Evolutionary conservation across 768 basidiomycete genomes (phyloP), one percentile per base, ranked within the genome.

Genomic region (Trametes cingulata): DNA sequence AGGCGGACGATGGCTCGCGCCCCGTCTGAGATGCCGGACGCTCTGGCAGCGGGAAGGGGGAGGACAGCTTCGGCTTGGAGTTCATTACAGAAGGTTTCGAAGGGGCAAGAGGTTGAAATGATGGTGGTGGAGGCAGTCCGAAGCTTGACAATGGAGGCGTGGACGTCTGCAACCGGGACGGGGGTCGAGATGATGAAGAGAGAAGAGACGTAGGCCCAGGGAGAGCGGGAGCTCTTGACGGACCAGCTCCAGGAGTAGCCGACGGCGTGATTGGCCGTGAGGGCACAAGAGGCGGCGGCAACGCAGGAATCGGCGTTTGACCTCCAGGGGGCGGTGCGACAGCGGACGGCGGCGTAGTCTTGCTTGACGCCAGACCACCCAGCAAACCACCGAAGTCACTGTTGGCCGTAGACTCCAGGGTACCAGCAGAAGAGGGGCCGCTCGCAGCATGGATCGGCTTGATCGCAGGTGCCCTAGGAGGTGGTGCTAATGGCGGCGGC

Each of bases 361-460:
- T 57, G 24, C 41, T 43, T 8, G 59, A 45, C 33, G 12, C 41
- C 2, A 36, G 45, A 20, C 40, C 36, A 13, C 58, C 64, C 25
- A 68, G 63, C 13, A 71, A 60, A 5, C n/a, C 40, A 54, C 66
- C 57, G 53, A 70, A 58, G 62, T 60, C 49, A 52, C 56, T 42
- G 49, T 36, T 36, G 10, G 56, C 53, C 25, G 39, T 24, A 35
- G 14, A 46, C 22, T 63, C 14, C 15, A 22, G 42, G 2, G 42
- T 17, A 1, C 42, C 19, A 1, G 46, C n/a, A 53, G 47, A 48
- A 27, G 35, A 40, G 17, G 52, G 35, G 27, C 20, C 36, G 24
- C 43, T 61, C 15, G 61, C 39, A 1, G 56, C 46, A 24, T 37
- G 40, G 19, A 24, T 20, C 24, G 51, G 51, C 20, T 50, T 50